A percentile compares a stretch with the other conserved stretches of the same genome.
Conservation (phyloP, 2,329 filamentous ascomycete genomes). For the Trichoderma aggressivum region DNA sequence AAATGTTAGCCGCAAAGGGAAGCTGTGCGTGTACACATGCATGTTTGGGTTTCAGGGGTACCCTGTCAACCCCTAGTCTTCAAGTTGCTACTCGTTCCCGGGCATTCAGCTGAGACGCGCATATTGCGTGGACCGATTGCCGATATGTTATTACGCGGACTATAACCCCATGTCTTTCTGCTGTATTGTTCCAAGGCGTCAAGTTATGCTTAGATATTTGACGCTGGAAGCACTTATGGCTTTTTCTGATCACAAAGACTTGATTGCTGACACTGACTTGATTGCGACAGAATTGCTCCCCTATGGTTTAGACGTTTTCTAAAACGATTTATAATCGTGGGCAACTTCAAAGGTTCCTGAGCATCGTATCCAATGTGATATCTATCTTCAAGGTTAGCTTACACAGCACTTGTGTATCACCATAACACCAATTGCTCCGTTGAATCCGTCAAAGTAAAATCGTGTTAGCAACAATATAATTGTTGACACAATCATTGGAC, state of each 20-base stretch:
- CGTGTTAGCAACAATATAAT: background rate
- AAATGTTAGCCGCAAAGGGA: too few species aligned
- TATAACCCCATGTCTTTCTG: background rate
- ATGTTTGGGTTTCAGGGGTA: too few species aligned
- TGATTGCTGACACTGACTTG: background rate
- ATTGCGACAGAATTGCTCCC: too few species aligned
- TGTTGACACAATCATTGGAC: background rate
- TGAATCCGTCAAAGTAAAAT: background rate
- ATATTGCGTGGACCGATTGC: background rate
- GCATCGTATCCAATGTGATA: background rate
- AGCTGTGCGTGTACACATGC: too few species aligned
- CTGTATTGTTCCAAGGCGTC: background rate
- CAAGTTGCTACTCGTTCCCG: too few species aligned
- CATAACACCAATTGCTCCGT: background rate
- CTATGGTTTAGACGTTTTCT: rapidly evolving
- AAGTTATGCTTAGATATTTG: background rate
- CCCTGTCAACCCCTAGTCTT: too few species aligned
- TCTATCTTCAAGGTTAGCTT: background rate
- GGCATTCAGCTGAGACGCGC: background rate
- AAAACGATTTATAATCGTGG: background rate
- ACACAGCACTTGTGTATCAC: background rate
- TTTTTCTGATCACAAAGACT: background rate
- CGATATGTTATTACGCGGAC: background rate
- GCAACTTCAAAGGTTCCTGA: background rate
- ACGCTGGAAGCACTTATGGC: background rate